Evolutionary conservation across 2,329 filamentous ascomycete species (phyloP), one percentile per base, ranked within the genome.

Genomic region (Venturia carpophila): DNA sequence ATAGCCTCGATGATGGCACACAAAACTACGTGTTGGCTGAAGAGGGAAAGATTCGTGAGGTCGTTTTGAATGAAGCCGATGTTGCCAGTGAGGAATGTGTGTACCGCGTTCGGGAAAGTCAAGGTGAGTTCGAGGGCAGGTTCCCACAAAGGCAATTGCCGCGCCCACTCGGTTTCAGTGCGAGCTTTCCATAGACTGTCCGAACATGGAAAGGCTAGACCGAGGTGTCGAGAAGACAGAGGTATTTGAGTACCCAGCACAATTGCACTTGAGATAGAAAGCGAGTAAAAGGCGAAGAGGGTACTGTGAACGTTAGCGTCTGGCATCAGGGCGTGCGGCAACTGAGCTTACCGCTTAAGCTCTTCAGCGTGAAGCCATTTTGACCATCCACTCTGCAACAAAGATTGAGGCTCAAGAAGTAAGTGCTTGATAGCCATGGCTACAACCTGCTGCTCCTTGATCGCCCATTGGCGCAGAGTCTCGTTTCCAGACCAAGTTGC

Each of bases 401-500:
- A 37, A 37, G 52, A 37, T 37, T 58, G 52, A 13, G 52, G 52
- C 2, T 58, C 52, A 5, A 58, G 27, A 1, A 58, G 27, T 10
- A 58, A 19, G 30, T 58, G 52, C 30, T 58, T 58, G 27, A 58
- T 58, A 11, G 52, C 52, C 52, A 58, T 58, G 3, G 52, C 52
- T 15, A 58, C 52, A 6, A 58, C 52, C 37, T 58, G 52, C 30
- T 58, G 52, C n/a, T 58, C 52, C 52, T 58, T 58, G 30, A 58
- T 58, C 6, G 52, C 52, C 52, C 52, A 58, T 13, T 58, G 52
- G 17, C 52, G 52, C 7, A 58, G 52, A 19, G 27, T 37, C 7
- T 58, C 52, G n/a, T 58, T 58, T 37, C 52, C 52, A 58, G 52
- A 58, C 52, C 52, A 58, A 37, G 52, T 37, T 19, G 52, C 52